These are phyloP conservation scores for Lepiota venenata DNA, from an alignment of 768 basidiomycete genomes.

Conservation along the genomic window DNA sequence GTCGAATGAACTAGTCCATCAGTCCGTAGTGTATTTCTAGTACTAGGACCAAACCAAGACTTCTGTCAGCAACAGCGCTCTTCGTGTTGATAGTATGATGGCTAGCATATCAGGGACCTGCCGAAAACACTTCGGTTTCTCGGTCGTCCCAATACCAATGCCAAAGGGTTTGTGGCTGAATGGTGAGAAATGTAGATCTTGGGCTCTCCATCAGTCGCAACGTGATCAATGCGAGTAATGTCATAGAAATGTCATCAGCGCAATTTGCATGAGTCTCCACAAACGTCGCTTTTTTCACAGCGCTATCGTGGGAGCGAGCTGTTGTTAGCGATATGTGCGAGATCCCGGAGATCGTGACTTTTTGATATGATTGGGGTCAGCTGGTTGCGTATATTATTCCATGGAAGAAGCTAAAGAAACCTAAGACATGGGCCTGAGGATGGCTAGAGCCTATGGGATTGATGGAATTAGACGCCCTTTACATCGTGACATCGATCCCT, in stretches of 20 bases:
- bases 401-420: background rate
- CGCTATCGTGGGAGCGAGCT: background rate
- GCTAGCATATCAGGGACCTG: no score
- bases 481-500: no score
- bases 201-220: background rate
- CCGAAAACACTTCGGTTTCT: background rate
- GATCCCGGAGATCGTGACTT: background rate
- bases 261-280: background rate
- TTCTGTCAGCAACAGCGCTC: no score
- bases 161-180: slow-evolving; percentile 7
- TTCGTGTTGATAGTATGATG: no score
- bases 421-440: background rate
- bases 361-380: background rate
- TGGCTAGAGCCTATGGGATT: no score
- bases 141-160: background rate
- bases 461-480: no score
- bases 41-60: no score
- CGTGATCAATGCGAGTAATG: background rate
- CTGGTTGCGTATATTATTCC: background rate
- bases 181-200: background rate
- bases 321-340: slow-evolving; percentile 2
- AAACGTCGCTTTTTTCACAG: background rate
- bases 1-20: background rate
- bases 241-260: background rate
- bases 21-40: no score